These are phyloP conservation scores for Arxiozyma slooffiae DNA, from an alignment of 1,139 yeast species.

Conservation along the genomic window DNA sequence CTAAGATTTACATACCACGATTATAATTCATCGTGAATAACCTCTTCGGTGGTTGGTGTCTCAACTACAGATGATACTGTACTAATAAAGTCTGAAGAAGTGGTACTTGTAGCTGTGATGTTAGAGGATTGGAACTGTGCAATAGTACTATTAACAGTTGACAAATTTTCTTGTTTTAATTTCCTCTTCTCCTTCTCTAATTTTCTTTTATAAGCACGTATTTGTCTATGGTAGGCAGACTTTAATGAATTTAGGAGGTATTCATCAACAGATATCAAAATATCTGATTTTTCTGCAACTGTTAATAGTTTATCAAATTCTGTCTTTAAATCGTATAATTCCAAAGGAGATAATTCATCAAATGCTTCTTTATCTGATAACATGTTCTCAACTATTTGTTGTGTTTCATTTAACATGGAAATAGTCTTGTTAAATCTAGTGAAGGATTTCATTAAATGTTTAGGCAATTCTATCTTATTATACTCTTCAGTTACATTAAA, in stretches of 20 bases:
- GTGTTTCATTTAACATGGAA: slow-evolving; percentile 7
- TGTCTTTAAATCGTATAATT: slow-evolving; percentile 19
- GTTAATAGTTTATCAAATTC: slow-evolving; percentile 14
- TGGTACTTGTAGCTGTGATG: background rate
- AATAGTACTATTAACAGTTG: background rate
- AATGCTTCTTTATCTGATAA: slow-evolving; percentile 6
- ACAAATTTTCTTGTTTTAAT: slow-evolving; percentile 4
- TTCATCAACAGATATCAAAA: slow-evolving; percentile 12
- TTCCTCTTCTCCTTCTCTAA: slow-evolving; percentile 15
- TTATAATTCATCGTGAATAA: slow-evolving; percentile 6
- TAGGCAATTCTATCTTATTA: slow-evolving; percentile 8
- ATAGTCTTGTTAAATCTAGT: slow-evolving; percentile 6
- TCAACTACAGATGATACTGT: background rate
- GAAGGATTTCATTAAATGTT: slow-evolving; percentile 4
- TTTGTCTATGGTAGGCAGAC: slow-evolving; percentile 17
- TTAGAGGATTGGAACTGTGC: background rate
- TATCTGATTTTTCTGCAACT: slow-evolving; percentile 9
- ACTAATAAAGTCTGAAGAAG: background rate
- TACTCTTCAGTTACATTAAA: slow-evolving; percentile 7
- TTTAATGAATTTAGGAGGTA: slow-evolving; percentile 20
- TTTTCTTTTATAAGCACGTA: slow-evolving; percentile 20
- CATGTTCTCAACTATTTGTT: slow-evolving; percentile 6
- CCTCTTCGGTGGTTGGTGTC: background rate
- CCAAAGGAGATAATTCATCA: slow-evolving; percentile 15
- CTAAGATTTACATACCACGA: background rate